Evolutionary conservation across 2,329 filamentous ascomycete genomes (phyloP).

Genomic region (Coniochaeta prunicola): DNA sequence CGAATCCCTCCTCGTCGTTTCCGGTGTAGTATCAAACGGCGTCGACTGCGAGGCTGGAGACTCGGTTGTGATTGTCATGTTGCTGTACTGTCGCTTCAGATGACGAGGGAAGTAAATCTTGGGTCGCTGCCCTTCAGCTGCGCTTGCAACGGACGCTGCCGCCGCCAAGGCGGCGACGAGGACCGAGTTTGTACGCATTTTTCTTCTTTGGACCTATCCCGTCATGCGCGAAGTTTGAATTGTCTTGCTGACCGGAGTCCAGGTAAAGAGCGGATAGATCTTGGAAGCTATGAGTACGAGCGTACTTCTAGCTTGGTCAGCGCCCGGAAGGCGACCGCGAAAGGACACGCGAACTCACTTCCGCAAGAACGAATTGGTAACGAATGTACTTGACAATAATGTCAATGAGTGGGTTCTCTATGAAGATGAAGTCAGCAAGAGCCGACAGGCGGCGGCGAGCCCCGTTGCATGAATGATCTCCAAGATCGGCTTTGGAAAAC

Average conservation of each 20-base stretch:
- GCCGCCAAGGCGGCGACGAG: slow-evolving; percentile 42
- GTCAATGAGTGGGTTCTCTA: slow-evolving; percentile 41
- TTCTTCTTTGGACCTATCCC: slow-evolving; percentile 14
- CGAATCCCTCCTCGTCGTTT: slow-evolving; percentile 12
- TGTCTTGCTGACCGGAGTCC: background rate
- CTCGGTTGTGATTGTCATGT: slow-evolving; percentile 30
- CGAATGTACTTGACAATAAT: slow-evolving; percentile 53
- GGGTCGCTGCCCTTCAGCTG: slow-evolving; percentile 35
- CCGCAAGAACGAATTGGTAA: slow-evolving; percentile 41
- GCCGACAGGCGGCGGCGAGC: slow-evolving; percentile 5
- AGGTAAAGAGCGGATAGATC: background rate
- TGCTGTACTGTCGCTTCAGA: slow-evolving; percentile 43
- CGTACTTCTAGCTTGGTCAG: background rate
- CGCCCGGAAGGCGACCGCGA: background rate
- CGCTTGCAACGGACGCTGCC: slow-evolving; percentile 32
- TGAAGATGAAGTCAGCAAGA: slow-evolving; percentile 11
- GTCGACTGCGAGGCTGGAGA: slow-evolving; percentile 17
- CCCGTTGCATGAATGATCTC: slow-evolving; percentile 21
- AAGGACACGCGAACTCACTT: slow-evolving; percentile 24
- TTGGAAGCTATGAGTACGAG: background rate
- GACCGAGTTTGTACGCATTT: slow-evolving; percentile 43
- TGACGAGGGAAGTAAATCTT: slow-evolving; percentile 52
- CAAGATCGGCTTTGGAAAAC: slow-evolving; percentile 18
- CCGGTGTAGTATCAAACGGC: slow-evolving; percentile 6
- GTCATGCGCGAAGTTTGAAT: slow-evolving; percentile 6